These are phyloP conservation scores for Apiotrichum porosum DNA, from an alignment of 1,284 basidiomycete species.

Conservation along the genomic window DNA sequence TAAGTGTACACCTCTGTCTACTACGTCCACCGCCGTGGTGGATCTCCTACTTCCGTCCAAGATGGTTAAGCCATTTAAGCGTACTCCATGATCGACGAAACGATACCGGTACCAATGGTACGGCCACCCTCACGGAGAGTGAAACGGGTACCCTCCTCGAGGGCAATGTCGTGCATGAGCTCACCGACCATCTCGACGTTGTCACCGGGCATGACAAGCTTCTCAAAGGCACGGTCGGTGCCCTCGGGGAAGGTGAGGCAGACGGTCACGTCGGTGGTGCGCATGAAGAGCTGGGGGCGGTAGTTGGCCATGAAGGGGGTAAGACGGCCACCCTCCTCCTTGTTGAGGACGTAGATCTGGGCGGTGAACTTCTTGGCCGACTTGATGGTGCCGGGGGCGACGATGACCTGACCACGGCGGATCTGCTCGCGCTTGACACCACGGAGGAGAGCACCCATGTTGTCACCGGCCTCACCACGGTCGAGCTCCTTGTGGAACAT, in stretches of 20 bases:
- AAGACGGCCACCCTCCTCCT: constrained; percentile 97
- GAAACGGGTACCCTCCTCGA: constrained; percentile 91
- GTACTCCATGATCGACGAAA: constrained; percentile 2
- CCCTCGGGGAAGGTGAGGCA: constrained; percentile 81
- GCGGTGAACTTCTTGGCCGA: constrained; percentile 90
- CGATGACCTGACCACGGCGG: constrained; percentile 86
- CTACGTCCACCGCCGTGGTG: not conserved
- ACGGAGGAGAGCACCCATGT: constrained; percentile 97
- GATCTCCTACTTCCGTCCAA: no score
- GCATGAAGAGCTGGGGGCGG: constrained; percentile 92
- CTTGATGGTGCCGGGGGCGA: constrained; percentile 89
- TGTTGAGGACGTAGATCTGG: constrained; percentile 88
- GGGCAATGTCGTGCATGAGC: constrained; percentile 81
- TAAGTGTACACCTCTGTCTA: constrained; percentile 1
- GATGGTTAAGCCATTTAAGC: no score
- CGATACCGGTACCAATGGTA: constrained; percentile 69
- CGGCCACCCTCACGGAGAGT: constrained; percentile 96
- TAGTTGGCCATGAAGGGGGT: constrained; percentile 97
- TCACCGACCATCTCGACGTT: constrained; percentile 90
- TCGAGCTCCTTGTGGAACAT: constrained; percentile 99
- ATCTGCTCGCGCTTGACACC: constrained; percentile 97
- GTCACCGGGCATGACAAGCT: constrained; percentile 97
- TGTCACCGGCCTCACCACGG: constrained; percentile 96
- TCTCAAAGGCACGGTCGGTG: constrained; percentile 60
- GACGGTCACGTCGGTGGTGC: constrained; percentile 91